Evolutionary conservation across 2,329 filamentous ascomycete species (phyloP).

Genomic region (Malbranchea zuffiana): DNA sequence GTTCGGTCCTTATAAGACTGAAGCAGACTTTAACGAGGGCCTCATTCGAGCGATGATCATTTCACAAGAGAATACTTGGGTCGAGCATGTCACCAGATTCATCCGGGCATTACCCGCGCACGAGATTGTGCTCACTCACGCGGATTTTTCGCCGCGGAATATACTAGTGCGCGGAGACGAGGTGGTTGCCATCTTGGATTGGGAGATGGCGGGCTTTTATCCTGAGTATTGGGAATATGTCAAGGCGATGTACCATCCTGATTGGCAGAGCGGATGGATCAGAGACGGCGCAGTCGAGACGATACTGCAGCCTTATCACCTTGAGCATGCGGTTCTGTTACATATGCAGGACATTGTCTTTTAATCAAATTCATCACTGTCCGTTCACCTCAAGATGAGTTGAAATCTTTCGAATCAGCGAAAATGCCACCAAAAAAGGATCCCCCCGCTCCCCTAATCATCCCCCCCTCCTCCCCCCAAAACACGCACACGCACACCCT

Average conservation of each 20-base stretch:
- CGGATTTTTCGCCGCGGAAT: slow-evolving; percentile 20
- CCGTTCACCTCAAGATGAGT: too few relatives aligned
- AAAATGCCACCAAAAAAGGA: too few relatives aligned
- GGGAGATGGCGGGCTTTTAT: slow-evolving; percentile 22
- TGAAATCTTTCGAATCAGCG: too few relatives aligned
- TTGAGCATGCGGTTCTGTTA: slow-evolving; percentile 15
- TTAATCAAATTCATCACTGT: too few relatives aligned
- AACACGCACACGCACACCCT: slow-evolving; percentile 26
- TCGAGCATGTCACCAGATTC: slow-evolving; percentile 10
- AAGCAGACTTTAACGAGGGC: slow-evolving; percentile 14
- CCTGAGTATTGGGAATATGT: slow-evolving; percentile 24
- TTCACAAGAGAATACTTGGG: slow-evolving; percentile 12
- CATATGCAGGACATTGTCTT: slow-evolving; percentile 13
- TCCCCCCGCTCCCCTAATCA: slow-evolving; percentile 3
- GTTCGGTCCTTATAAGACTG: slow-evolving; percentile 15
- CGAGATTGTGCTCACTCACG: slow-evolving; percentile 21
- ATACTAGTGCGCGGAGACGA: slow-evolving; percentile 19
- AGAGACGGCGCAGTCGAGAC: slow-evolving; percentile 14
- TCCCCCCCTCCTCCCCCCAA: slow-evolving; percentile 11
- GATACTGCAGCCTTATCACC: slow-evolving; percentile 15
- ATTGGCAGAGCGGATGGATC: slow-evolving; percentile 16
- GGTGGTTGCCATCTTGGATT: slow-evolving; percentile 19
- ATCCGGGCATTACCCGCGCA: slow-evolving; percentile 15
- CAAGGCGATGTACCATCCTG: slow-evolving; percentile 16
- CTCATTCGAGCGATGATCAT: slow-evolving; percentile 13